These are phyloP conservation scores for Cordyceps militaris DNA, from an alignment of 2,329 filamentous ascomycete genomes.

Conservation along the genomic window DNA sequence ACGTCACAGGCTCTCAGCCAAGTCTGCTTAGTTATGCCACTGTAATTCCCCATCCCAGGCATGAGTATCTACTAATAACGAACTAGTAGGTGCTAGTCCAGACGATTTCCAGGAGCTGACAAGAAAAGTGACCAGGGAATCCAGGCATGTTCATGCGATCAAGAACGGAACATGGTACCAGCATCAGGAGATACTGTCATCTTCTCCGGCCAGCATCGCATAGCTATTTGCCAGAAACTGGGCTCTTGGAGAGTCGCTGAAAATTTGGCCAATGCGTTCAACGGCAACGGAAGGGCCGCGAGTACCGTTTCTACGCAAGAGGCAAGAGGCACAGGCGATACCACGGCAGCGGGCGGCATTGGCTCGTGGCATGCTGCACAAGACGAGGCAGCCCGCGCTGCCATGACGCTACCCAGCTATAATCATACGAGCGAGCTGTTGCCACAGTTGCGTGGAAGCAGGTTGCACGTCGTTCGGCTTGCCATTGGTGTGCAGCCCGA, in stretches of 20 bases:
- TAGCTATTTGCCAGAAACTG: too few relatives aligned
- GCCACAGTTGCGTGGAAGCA: not conserved
- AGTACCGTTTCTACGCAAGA: too few relatives aligned
- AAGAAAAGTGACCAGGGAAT: not conserved
- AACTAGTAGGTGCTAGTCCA: not conserved
- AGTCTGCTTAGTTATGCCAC: not conserved
- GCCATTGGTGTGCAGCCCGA: not conserved
- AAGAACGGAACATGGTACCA: not conserved
- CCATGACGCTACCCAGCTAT: too few relatives aligned
- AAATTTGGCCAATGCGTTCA: not conserved
- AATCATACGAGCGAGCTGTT: not conserved
- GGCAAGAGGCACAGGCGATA: not conserved
- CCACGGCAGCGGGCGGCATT: not conserved
- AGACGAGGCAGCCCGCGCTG: too few relatives aligned
- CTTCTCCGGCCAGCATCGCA: too few relatives aligned
- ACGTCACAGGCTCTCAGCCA: constrained; percentile 2
- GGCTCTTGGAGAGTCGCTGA: not conserved
- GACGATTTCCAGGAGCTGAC: not conserved
- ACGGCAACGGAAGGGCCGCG: not conserved
- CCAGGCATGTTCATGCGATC: not conserved
- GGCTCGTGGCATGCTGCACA: too few relatives aligned
- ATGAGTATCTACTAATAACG: not conserved
- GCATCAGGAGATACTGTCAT: not conserved
- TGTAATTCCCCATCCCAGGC: not conserved
- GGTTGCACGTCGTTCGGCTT: not conserved